A percentile compares a stretch with the other conserved stretches of the same genome.
phyloP scores from a whole-genome alignment of 208 protist genomes.

The Crithidia expoeki region DNA sequence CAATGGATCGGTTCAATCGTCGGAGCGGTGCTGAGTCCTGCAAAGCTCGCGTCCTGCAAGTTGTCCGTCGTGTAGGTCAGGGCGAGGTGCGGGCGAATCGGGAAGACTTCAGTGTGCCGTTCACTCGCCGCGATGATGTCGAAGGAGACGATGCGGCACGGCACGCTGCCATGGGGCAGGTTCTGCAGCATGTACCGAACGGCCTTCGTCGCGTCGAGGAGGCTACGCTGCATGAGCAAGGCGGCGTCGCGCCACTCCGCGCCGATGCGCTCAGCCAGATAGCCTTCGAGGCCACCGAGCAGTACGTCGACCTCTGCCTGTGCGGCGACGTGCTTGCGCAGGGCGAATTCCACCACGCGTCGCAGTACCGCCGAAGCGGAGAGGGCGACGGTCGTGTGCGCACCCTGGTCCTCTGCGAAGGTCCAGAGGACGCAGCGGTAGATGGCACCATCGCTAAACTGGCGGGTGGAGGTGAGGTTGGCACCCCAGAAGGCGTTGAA shows the following conservation, averaged over 20 bases:
- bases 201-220: conserved; percentile 61
- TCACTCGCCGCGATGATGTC: conserved; percentile 77
- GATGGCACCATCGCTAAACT: conserved; percentile 87
- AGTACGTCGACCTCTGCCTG: conserved; percentile 47
- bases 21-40: conserved; percentile 58
- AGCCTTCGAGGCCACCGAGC: conserved; percentile 67
- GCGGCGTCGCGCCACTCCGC: conserved; percentile 79
- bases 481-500: conserved; percentile 87
- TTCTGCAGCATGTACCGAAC: conserved; percentile 71
- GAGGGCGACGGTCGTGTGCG: conserved; percentile 59
- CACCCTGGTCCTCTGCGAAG: conserved; percentile 56
- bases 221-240: conserved; percentile 54
- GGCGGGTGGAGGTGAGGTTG: conserved; percentile 71
- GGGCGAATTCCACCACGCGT: conserved; percentile 61
- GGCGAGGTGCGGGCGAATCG: conserved; percentile 76
- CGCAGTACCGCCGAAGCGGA: conserved; percentile 62
- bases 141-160: conserved; percentile 77
- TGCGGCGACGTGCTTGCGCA: conserved; percentile 53
- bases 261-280: conserved; percentile 69
- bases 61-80: conserved; percentile 76
- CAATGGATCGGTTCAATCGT: conserved; percentile 79
- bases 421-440: conserved; percentile 86
- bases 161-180: conserved; percentile 62
- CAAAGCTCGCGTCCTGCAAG: conserved; percentile 48
- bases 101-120: conserved; percentile 75